phyloP scores from a whole-genome alignment of 805 yeast genomes.

The Ogataea paraovalis region DNA sequence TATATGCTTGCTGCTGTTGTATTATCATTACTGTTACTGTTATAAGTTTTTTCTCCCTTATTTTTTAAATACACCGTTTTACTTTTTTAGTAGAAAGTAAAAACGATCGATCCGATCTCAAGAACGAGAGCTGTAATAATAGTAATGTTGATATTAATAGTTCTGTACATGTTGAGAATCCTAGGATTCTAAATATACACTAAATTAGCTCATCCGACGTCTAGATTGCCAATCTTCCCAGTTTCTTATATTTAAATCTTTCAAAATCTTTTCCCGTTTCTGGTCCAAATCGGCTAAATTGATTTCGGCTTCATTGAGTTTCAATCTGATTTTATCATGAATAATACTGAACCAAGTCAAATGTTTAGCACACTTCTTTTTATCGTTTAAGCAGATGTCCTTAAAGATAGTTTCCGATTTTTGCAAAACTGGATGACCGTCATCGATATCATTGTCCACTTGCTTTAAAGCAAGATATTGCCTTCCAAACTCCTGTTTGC shows the following conservation, averaged over 20 bases:
- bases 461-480: constrained; percentile 11
- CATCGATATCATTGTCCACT: constrained; percentile 3
- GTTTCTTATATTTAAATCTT: constrained; percentile 35
- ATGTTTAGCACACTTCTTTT: constrained; percentile 54
- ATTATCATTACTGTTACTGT: no score
- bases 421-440: constrained; percentile 8
- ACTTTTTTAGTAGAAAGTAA: no score
- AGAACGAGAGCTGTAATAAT: no score
- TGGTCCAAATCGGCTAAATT: constrained; percentile 20
- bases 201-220: no score
- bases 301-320: constrained; percentile 27
- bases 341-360: constrained; percentile 31
- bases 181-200: no score
- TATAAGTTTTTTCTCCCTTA: no score
- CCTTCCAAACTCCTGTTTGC: constrained; percentile 8
- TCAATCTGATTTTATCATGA: constrained; percentile 33
- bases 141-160: no score
- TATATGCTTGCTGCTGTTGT: not conserved
- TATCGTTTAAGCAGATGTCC: constrained; percentile 46
- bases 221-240: constrained; percentile 29
- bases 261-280: constrained; percentile 30
- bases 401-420: constrained; percentile 10
- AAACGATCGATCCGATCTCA: no score
- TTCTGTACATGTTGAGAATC: no score
- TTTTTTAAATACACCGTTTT: no score